Evolutionary conservation across 306 rosid genomes (phyloP).

Genomic region (Begonia peltatifolia): DNA sequence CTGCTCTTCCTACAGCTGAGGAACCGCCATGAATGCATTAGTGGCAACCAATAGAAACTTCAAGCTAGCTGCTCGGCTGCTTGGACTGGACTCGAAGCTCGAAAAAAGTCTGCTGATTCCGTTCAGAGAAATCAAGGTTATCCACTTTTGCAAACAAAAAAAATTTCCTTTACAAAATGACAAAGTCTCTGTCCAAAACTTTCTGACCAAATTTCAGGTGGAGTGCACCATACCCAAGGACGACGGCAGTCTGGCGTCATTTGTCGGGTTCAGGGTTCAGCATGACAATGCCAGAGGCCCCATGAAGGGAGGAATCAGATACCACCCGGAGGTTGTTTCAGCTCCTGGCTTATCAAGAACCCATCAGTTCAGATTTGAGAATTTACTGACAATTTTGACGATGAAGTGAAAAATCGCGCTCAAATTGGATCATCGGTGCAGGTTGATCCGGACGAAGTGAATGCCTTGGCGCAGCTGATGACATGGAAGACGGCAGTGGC

Average conservation of each 20-base stretch:
- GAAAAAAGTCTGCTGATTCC: slow-evolving; percentile 88
- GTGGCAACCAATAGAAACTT: slow-evolving; percentile 96
- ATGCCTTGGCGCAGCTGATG: slow-evolving; percentile 93
- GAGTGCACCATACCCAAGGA: slow-evolving; percentile 95
- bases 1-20: neutral
- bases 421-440: slow-evolving; percentile 5
- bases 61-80: slow-evolving; percentile 69
- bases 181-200: neutral
- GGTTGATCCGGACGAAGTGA: slow-evolving; percentile 99
- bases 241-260: slow-evolving; percentile 71
- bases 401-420: too few relatives aligned
- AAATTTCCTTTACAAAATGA: neutral
- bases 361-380: too few relatives aligned
- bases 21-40: slow-evolving; percentile 61
- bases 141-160: neutral
- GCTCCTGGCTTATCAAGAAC: too few relatives aligned
- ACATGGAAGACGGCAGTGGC: slow-evolving; percentile 99
- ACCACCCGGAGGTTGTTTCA: slow-evolving; percentile 77
- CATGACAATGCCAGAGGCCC: slow-evolving; percentile 99
- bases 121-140: slow-evolving; percentile 87
- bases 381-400: too few relatives aligned
- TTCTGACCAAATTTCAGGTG: slow-evolving; percentile 32
- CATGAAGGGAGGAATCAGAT: slow-evolving; percentile 99
- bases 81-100: slow-evolving; percentile 86
- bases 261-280: slow-evolving; percentile 83